Percentiles rank a stretch among this genome's conserved stretches.
These are phyloP conservation scores for Lathyrus aphaca DNA, from an alignment of 306 rosid species.

Conservation along the genomic window DNA sequence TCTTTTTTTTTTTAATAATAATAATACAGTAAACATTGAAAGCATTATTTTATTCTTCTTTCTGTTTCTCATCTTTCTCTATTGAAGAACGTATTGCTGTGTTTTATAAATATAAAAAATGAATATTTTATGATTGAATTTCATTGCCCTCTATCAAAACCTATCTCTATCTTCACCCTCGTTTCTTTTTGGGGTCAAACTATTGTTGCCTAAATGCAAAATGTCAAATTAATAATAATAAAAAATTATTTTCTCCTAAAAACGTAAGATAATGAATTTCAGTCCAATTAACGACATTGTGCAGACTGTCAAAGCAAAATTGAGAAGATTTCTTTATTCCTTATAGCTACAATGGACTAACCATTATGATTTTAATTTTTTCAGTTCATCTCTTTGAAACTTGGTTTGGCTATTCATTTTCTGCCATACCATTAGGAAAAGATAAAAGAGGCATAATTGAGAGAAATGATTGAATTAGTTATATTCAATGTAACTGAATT, in stretches of 20 bases:
- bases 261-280: background rate
- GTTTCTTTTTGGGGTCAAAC: background rate
- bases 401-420: background rate
- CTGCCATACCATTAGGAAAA: background rate
- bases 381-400: background rate
- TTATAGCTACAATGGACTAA: background rate
- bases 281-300: background rate
- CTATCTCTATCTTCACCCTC: background rate
- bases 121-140: background rate
- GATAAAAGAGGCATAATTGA: too few species aligned
- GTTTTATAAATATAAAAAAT: too few species aligned
- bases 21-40: background rate
- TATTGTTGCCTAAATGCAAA: background rate
- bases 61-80: background rate
- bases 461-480: too few species aligned
- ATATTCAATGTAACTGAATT: too few species aligned
- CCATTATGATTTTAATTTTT: background rate
- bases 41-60: background rate
- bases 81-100: too few species aligned
- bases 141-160: background rate
- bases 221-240: background rate
- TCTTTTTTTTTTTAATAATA: background rate
- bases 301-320: slow-evolving; percentile 6
- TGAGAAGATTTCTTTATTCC: slow-evolving; percentile 1
- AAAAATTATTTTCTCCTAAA: background rate